Percentiles rank a stretch among this genome's conserved stretches.
Evolutionary conservation across 306 rosid species (phyloP).

Genomic region (Fragaria nilgerrensis): DNA sequence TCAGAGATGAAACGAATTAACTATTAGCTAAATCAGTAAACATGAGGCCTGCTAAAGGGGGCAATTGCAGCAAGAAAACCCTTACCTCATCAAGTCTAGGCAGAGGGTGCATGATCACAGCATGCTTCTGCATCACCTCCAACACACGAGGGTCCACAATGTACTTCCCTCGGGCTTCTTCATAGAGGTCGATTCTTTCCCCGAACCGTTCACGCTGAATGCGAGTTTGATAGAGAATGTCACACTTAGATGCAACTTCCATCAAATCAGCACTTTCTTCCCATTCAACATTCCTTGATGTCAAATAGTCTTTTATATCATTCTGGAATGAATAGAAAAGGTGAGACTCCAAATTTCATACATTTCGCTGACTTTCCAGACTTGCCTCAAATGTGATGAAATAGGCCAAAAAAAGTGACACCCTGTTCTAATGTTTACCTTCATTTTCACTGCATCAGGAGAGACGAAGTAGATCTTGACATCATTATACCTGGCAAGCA

Average conservation of each 20-base stretch:
- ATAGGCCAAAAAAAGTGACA: not conserved
- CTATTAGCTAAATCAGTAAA: not conserved
- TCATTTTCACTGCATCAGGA: constrained; percentile 86
- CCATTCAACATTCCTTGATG: constrained; percentile 65
- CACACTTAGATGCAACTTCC: constrained; percentile 83
- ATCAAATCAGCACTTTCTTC: constrained; percentile 80
- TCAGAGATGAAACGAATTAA: not conserved
- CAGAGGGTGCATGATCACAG: constrained; percentile 86
- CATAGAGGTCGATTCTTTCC: constrained; percentile 71
- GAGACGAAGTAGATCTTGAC: constrained; percentile 77
- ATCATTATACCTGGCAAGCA: constrained; percentile 73
- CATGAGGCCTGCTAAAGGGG: not conserved
- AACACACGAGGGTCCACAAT: constrained; percentile 62
- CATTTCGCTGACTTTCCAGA: not conserved
- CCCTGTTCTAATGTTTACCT: constrained; percentile 39
- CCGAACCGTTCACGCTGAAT: constrained; percentile 82
- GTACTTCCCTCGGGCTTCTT: constrained; percentile 85
- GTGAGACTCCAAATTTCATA: not conserved
- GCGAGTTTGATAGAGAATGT: constrained; percentile 88
- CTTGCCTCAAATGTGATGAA: not conserved
- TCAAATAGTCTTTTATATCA: constrained; percentile 78
- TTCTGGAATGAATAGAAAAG: constrained; percentile 40
- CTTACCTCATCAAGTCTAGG: constrained; percentile 93
- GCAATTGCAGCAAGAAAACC: not conserved
- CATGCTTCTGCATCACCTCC: constrained; percentile 67